A percentile compares a stretch with the other conserved stretches of the same genome.
Evolutionary conservation across 2,329 filamentous ascomycete species (phyloP).

Genomic region (Cercospora beticola): DNA sequence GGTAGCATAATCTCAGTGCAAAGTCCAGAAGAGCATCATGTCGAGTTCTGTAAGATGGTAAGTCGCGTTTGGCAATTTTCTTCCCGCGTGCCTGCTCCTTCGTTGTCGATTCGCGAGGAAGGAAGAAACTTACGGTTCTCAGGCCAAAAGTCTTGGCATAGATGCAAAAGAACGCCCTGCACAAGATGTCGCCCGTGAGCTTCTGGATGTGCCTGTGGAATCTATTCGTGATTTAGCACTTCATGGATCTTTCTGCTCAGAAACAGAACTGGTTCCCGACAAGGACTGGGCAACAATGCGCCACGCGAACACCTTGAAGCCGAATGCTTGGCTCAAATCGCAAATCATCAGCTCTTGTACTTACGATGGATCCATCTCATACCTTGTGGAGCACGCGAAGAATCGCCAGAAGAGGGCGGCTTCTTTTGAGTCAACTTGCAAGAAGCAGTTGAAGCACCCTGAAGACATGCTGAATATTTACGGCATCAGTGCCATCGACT

Average conservation of each 20-base stretch:
- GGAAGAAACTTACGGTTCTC: background rate
- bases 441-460: background rate
- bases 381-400: background rate
- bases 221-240: background rate
- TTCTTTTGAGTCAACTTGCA: background rate
- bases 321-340: background rate
- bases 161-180: background rate
- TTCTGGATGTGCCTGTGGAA: background rate
- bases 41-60: background rate
- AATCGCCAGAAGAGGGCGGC: background rate
- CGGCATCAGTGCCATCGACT: background rate
- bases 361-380: background rate
- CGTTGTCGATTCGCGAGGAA: background rate
- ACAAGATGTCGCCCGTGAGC: background rate
- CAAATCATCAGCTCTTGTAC: background rate
- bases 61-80: background rate
- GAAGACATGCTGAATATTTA: background rate
- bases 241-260: background rate
- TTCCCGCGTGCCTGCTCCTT: background rate
- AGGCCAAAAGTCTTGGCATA: background rate
- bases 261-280: background rate
- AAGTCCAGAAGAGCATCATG: background rate
- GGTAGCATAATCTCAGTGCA: background rate
- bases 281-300: background rate
- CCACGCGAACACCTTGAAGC: background rate